These are phyloP conservation scores for Penicillium verhagenii DNA, from an alignment of 495 filamentous ascomycete genomes.

Conservation along the genomic window DNA sequence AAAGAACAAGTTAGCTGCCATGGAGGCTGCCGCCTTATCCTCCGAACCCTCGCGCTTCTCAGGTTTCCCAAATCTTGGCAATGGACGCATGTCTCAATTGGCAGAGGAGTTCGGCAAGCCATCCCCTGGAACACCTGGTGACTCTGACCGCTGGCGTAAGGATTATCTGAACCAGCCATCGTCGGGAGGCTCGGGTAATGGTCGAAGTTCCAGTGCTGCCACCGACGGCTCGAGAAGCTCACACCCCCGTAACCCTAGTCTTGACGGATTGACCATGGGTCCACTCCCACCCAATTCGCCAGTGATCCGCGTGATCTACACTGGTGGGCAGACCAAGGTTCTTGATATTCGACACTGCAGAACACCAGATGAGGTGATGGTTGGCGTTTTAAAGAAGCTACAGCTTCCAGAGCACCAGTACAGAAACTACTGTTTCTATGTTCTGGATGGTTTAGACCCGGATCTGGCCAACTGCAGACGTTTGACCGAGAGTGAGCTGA, in stretches of 20 bases:
- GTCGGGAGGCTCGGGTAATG: slow-evolving; percentile 47
- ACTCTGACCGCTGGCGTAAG: slow-evolving; percentile 46
- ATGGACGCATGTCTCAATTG: slow-evolving; percentile 75
- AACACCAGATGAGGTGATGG: slow-evolving; percentile 85
- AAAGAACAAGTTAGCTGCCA: slow-evolving; percentile 45
- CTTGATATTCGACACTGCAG: slow-evolving; percentile 86
- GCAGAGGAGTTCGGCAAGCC: slow-evolving; percentile 52
- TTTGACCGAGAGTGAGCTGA: slow-evolving; percentile 78
- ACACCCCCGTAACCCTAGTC: slow-evolving; percentile 62
- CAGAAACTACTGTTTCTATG: slow-evolving; percentile 79
- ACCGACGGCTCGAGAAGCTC: slow-evolving; percentile 39
- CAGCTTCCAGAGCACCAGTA: slow-evolving; percentile 71
- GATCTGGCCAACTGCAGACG: slow-evolving; percentile 73
- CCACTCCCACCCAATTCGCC: slow-evolving; percentile 74
- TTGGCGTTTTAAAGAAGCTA: slow-evolving; percentile 81
- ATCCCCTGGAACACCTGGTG: slow-evolving; percentile 61
- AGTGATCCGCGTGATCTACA: slow-evolving; percentile 88
- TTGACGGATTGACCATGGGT: slow-evolving; percentile 79
- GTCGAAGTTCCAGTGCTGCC: slow-evolving; percentile 47
- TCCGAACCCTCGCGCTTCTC: slow-evolving; percentile 66
- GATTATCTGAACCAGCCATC: slow-evolving; percentile 52
- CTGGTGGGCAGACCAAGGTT: slow-evolving; percentile 84
- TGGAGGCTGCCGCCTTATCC: slow-evolving; percentile 52
- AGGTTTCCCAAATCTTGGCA: slow-evolving; percentile 54
- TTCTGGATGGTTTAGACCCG: slow-evolving; percentile 78